Evolutionary conservation across 768 basidiomycete genomes (phyloP), one percentile per base, ranked within the genome.

Genomic region (Termitomyces bulborhizus): DNA sequence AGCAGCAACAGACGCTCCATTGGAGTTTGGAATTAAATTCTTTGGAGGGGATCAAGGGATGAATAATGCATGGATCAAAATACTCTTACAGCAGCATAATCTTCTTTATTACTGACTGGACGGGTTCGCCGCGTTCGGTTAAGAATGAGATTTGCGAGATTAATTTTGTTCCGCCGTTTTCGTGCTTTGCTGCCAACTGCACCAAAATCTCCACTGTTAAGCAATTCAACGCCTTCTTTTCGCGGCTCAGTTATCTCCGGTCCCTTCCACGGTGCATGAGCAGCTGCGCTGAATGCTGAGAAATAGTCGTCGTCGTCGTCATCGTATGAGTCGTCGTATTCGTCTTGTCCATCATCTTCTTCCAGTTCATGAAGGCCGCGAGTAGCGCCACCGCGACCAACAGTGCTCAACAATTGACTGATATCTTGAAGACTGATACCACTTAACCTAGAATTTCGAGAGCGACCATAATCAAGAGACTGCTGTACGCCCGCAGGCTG

Each of bases 171-270:
- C 29, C 68, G 71, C 44, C 73, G 71, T 32, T 71, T 68, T 58
- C 69, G 73, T 13, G 76, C 64, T 64, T 84, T 84, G 53, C 74
- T 69, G 36, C 74, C 72, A 34, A 90, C 73, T 55, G 80, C 71
- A 16, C 92, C 92, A 68, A 93, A 96, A 51, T 93, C 88, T 45
- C 93, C 93, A 60, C 84, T 77, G 60, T 79, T 78, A 9, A 91
- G 75, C 12, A 96, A 74, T 41, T 80, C 74, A 15, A 84, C 62
- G 2, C 93, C 93, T 32, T 71, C 75, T 49, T 79, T 62, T 66
- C 86, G 80, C 6, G 90, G 87, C 55, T 85, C 78, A 18, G 68
- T 81, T 24, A 78, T 73, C 43, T 67, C 36, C 1, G 59, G 59
- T 2, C 54, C 65, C 59, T 64, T 67, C 70, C 69, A 73, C 42